A percentile compares a stretch with the other conserved stretches of the same genome.
These are phyloP conservation scores for Cucurbita moschata DNA, from an alignment of 306 rosid species.

Conservation along the genomic window DNA sequence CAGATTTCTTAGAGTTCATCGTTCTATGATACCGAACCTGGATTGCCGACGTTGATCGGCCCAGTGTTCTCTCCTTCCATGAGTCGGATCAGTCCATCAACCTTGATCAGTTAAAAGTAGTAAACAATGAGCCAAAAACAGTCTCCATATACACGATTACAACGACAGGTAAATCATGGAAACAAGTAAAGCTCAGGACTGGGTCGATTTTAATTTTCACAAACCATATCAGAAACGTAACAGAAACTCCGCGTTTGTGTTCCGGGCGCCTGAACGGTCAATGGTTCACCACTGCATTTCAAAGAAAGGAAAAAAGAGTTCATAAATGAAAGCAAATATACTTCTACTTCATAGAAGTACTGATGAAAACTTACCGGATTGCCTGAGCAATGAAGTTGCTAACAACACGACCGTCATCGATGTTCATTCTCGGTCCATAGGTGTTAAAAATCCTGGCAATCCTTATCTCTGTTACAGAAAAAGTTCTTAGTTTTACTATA, in stretches of 20 bases:
- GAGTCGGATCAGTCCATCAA: slow-evolving; percentile 53
- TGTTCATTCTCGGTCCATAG: slow-evolving; percentile 95
- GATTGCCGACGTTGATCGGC: slow-evolving; percentile 64
- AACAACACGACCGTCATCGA: slow-evolving; percentile 95
- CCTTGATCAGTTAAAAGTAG: slow-evolving; percentile 22
- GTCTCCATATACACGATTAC: not conserved
- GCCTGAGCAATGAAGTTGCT: slow-evolving; percentile 98
- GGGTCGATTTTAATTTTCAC: not conserved
- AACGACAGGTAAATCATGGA: not conserved
- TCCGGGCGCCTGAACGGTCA: slow-evolving; percentile 64
- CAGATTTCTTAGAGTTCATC: not conserved
- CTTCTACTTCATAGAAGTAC: not conserved
- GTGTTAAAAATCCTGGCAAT: slow-evolving; percentile 94
- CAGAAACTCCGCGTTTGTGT: slow-evolving; percentile 71
- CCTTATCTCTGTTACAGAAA: slow-evolving; percentile 44
- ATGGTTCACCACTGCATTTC: slow-evolving; percentile 12
- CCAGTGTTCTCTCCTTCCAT: slow-evolving; percentile 55
- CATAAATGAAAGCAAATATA: not conserved
- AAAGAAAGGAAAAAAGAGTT: not conserved
- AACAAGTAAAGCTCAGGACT: not conserved
- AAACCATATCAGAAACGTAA: slow-evolving; percentile 56
- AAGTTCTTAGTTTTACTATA: not conserved
- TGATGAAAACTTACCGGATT: slow-evolving; percentile 36
- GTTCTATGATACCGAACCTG: slow-evolving; percentile 21
- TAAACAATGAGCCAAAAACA: not conserved